A percentile compares a stretch with the other conserved stretches of the same genome.
phyloP scores from a whole-genome alignment of 352 stramenopile genomes.

The Elongisporangium undulatum region DNA sequence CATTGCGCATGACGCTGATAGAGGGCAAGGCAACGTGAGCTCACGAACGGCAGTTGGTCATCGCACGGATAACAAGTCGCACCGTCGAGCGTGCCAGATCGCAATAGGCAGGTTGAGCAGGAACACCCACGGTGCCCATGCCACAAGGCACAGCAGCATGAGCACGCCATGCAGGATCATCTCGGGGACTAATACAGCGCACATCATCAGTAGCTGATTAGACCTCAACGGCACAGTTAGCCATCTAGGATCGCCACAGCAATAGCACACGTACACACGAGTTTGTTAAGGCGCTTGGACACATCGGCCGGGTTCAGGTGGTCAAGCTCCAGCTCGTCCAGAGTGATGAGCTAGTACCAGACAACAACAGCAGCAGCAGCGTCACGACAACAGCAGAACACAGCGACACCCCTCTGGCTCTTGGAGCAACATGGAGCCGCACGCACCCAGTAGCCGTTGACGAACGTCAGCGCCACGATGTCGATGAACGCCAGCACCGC shows the following conservation, averaged over 20 bases:
- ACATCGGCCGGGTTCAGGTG: constrained; percentile 86
- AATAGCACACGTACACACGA: constrained; percentile 54
- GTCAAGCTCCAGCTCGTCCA: constrained; percentile 84
- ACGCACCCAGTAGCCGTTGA: constrained; percentile 85
- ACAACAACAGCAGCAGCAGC: constrained; percentile 2
- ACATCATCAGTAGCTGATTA: constrained; percentile 5
- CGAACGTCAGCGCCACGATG: constrained; percentile 83
- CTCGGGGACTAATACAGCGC: constrained; percentile 51
- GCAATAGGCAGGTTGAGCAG: constrained; percentile 78
- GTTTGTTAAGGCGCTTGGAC: constrained; percentile 77
- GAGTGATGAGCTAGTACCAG: constrained; percentile 58
- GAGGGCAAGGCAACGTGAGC: background rate
- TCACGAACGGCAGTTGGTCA: background rate
- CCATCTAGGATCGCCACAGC: background rate
- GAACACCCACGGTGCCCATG: constrained; percentile 74
- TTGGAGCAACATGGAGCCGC: background rate
- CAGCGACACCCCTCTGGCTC: background rate
- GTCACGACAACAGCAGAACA: background rate
- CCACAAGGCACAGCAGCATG: constrained; percentile 66
- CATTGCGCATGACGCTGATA: constrained; percentile 59
- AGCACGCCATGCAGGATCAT: constrained; percentile 78
- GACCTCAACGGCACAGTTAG: background rate
- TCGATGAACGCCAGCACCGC: constrained; percentile 80
- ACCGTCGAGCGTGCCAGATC: constrained; percentile 72
- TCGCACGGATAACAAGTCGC: background rate